Evolutionary conservation across 2,329 filamentous ascomycete genomes (phyloP).

Genomic region (Nemania sp.): DNA sequence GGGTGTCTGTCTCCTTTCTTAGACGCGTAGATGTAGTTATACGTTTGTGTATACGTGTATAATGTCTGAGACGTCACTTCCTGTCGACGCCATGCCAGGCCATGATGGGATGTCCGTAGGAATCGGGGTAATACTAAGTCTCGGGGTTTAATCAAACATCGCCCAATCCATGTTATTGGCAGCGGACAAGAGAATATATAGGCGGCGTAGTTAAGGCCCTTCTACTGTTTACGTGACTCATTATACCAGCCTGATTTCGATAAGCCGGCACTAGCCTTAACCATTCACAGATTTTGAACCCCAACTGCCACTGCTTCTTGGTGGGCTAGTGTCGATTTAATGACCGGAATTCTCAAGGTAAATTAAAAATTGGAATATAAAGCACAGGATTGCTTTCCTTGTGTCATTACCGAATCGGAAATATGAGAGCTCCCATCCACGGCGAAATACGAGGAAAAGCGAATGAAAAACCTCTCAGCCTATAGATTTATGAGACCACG

Average conservation of each 20-base stretch:
- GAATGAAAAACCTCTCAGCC: constrained; percentile 22
- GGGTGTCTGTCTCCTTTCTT: not conserved
- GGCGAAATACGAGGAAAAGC: not conserved
- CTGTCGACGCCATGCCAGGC: not conserved
- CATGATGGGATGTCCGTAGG: not conserved
- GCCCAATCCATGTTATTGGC: not conserved
- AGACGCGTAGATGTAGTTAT: too few species aligned
- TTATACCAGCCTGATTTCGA: not conserved
- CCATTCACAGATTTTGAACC: not conserved
- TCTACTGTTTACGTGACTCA: constrained; percentile 10
- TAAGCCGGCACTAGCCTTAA: not conserved
- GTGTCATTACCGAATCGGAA: constrained; percentile 14
- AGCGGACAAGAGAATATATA: constrained; percentile 24
- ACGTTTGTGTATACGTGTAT: not conserved
- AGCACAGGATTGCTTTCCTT: too few species aligned
- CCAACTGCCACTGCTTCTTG: not conserved
- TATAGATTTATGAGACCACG: constrained; percentile 19
- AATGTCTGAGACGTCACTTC: not conserved
- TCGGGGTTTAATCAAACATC: not conserved
- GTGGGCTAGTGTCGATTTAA: not conserved
- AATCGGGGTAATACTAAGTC: constrained; percentile 1
- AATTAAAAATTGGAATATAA: not conserved
- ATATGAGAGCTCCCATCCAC: constrained; percentile 26
- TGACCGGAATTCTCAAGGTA: too few species aligned
- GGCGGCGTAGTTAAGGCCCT: not conserved